Evolutionary conservation across 1,284 basidiomycete genomes (phyloP).

Genomic region (Melampsora americana): DNA sequence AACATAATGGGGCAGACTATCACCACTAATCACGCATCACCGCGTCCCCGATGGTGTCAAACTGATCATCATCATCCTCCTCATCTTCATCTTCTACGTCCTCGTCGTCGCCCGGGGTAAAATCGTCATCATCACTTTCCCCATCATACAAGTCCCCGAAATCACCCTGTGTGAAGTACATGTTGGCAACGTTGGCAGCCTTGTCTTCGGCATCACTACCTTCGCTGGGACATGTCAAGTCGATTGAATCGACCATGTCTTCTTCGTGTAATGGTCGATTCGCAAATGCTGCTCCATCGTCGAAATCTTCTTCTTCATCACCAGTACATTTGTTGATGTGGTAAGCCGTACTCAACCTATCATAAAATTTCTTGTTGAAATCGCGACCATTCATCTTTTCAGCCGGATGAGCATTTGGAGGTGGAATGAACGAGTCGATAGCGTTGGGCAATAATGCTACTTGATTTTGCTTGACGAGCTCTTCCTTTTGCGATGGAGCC

Average conservation of each 20-base stretch:
- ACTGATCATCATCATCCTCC: slow-evolving; percentile 3
- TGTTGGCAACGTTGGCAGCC: too few species aligned
- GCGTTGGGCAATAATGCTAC: slow-evolving; percentile 24
- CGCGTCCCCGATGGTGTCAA: neutral
- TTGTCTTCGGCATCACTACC: slow-evolving; percentile 1
- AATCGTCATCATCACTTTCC: neutral
- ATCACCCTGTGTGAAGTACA: slow-evolving; percentile 10
- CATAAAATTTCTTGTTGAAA: slow-evolving; percentile 24
- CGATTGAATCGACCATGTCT: slow-evolving; percentile 3
- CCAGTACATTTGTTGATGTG: neutral
- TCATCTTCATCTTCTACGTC: neutral
- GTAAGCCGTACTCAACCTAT: neutral
- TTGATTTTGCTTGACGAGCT: neutral
- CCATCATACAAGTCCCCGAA: slow-evolving; percentile 16
- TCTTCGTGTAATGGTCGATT: too few species aligned
- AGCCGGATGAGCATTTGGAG: neutral
- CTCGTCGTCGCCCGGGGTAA: neutral
- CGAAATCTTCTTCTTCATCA: neutral
- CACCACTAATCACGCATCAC: too few species aligned
- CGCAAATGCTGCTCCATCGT: neutral
- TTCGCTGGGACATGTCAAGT: neutral
- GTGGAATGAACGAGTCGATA: neutral
- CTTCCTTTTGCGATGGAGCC: neutral
- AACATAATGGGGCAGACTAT: too few species aligned
- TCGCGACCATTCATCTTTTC: slow-evolving; percentile 12